Evolutionary conservation across 345 rosid genomes (phyloP).

Genomic region (Acer yangbiense): DNA sequence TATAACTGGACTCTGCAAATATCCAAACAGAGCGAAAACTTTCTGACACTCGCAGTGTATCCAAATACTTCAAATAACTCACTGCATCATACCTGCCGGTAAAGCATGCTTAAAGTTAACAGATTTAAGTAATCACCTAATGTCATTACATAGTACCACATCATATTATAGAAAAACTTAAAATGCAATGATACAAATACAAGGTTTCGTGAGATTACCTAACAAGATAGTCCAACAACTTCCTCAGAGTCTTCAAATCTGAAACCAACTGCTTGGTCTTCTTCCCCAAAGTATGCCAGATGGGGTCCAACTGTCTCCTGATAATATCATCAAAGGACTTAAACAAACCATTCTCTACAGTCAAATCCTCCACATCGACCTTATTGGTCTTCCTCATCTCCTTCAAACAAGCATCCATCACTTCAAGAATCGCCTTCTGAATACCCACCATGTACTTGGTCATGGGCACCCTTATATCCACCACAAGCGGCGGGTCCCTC

Average conservation of each 20-base stretch:
- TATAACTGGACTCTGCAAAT: constrained; percentile 97
- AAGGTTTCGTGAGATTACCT: constrained; percentile 48
- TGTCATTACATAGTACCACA: background rate
- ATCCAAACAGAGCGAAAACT: constrained; percentile 99
- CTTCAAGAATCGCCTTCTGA: constrained; percentile 87
- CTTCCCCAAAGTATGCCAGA: constrained; percentile 95
- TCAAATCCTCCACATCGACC: constrained; percentile 95
- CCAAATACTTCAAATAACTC: constrained; percentile 93
- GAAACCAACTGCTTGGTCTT: constrained; percentile 96
- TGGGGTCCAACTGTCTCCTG: constrained; percentile 93
- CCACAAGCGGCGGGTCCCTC: constrained; percentile 76
- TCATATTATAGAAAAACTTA: background rate
- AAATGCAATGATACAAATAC: background rate
- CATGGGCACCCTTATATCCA: constrained; percentile 88
- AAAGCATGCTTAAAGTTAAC: constrained; percentile 13
- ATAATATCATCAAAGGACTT: constrained; percentile 99
- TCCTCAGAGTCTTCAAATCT: constrained; percentile 94
- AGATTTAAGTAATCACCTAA: background rate
- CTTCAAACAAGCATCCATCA: constrained; percentile 92
- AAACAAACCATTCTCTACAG: constrained; percentile 92
- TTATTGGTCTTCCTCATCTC: constrained; percentile 96
- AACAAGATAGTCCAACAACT: constrained; percentile 94
- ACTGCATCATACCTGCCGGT: constrained; percentile 93
- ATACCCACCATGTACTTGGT: constrained; percentile 81
- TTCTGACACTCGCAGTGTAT: constrained; percentile 90